phyloP scores from a whole-genome alignment of 768 basidiomycete genomes.

The Cantharellus anzutake region DNA sequence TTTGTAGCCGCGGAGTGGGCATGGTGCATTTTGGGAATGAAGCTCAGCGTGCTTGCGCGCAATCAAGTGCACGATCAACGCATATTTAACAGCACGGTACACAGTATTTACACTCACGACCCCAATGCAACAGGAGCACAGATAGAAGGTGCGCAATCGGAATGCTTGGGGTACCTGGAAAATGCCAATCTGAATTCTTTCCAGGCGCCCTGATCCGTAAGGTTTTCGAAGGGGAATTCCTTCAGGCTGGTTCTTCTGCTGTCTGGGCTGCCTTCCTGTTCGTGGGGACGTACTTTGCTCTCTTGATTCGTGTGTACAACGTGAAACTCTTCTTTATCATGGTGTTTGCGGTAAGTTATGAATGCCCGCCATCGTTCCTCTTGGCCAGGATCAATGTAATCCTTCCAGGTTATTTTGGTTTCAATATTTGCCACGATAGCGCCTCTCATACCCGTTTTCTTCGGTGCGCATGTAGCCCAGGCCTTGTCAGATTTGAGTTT shows the following conservation, averaged over 20 bases:
- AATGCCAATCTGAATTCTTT: neutral
- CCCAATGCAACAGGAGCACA: conserved; percentile 1
- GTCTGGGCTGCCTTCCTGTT: conserved; percentile 4
- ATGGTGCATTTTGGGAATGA: conserved; percentile 4
- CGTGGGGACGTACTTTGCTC: conserved; percentile 1
- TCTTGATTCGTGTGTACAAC: conserved; percentile 1
- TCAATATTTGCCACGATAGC: conserved; percentile 1
- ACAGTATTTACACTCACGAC: neutral
- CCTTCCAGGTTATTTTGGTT: neutral
- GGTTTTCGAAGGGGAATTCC: conserved; percentile 3
- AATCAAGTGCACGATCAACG: neutral
- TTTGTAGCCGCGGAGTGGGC: conserved; percentile 1
- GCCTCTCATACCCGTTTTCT: conserved; percentile 1
- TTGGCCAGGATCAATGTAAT: neutral
- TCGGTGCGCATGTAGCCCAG: neutral
- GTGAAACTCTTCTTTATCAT: conserved; percentile 5
- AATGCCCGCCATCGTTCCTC: neutral
- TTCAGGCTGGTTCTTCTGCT: conserved; percentile 3
- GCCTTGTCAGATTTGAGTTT: neutral
- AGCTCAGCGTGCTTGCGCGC: neutral
- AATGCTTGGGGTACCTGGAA: neutral
- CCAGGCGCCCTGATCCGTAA: neutral
- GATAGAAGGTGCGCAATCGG: conserved; percentile 2
- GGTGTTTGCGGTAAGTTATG: neutral
- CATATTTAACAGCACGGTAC: neutral